Evolutionary conservation across 2,329 filamentous ascomycete species (phyloP), one percentile per base, ranked within the genome.

Genomic region (Microdochium bolleyi): DNA sequence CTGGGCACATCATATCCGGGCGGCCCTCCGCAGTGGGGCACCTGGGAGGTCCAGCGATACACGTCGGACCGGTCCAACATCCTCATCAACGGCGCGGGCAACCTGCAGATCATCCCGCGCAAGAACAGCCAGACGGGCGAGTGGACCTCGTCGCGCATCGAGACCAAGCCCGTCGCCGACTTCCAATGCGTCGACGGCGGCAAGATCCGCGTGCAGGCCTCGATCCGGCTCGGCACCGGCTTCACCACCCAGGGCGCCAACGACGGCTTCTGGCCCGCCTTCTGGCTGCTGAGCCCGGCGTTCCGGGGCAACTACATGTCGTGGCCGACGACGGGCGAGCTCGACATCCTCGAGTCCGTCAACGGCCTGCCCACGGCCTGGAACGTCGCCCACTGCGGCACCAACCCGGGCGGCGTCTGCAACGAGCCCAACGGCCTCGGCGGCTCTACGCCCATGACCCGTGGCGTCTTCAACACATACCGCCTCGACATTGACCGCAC

Each of bases 311-410:
- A 49, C 48, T 49, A 49, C 48, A 3, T 5, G 48, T 5, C 3
- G 4, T 49, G 48, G 48, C 48, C 48, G 24, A 8, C 57, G 5
- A 58, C 69, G 13, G 71, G 70, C 52, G 74, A 77, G 62, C 64
- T 76, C 49, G 74, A 77, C 62, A 65, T 77, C 48, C 57, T 76
- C 52, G 74, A 76, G 61, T 61, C 64, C 8, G 59, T 70, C 52
- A 75, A 75, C 60, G 73, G 73, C 34, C 57, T 61, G 25, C 37
- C 54, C 21, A 63, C 53, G 8, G 62, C 66, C 24, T 69, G 65
- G 58, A 64, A 71, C 48, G 71, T 68, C 0, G 59, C 71, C 2
- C 74, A 77, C 63, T 76, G 73, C 61, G 73, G 72, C 51, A 56
- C 57, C 2, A 60, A 61, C 49, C 60, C 61, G 2, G 70, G 69